Evolutionary conservation across 1,139 yeast genomes (phyloP).

Genomic region (Chernovozyma sophiae-reginae): DNA sequence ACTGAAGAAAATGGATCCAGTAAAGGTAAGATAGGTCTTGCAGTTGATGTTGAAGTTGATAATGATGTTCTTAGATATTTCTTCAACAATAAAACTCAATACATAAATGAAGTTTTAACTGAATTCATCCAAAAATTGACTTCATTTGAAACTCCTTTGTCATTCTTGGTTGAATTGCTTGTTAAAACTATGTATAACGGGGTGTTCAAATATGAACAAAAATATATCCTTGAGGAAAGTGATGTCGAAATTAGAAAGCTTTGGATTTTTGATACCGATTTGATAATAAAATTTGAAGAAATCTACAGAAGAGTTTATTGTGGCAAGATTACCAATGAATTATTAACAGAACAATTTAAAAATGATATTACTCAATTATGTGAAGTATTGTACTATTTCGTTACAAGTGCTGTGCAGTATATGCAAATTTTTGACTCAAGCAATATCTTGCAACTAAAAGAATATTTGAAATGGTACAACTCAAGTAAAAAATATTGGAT

Average conservation of each 20-base stretch:
- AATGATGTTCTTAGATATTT: conserved; percentile 23
- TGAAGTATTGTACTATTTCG: conserved; percentile 35
- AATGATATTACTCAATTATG: conserved; percentile 22
- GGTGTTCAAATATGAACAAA: conserved; percentile 40
- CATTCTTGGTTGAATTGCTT: conserved; percentile 26
- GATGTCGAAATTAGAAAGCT: conserved; percentile 19
- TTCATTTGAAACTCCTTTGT: conserved; percentile 18
- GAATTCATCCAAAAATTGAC: conserved; percentile 25
- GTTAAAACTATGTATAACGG: conserved; percentile 38
- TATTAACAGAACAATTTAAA: conserved; percentile 14
- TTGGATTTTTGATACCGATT: conserved; percentile 40
- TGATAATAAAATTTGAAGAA: conserved; percentile 31
- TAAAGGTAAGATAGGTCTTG: too few relatives aligned
- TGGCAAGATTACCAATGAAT: conserved; percentile 11
- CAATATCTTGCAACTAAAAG: conserved; percentile 20
- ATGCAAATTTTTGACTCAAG: conserved; percentile 23
- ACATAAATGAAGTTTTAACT: conserved; percentile 33
- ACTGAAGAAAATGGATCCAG: not conserved
- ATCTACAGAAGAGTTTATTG: conserved; percentile 22
- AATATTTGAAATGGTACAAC: conserved; percentile 35
- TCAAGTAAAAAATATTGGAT: conserved; percentile 47
- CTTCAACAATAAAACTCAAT: conserved; percentile 26
- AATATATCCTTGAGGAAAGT: conserved; percentile 22
- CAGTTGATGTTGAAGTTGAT: conserved; percentile 5
- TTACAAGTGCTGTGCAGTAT: conserved; percentile 32